Conservation (phyloP, 768 basidiomycete genomes). For the Auricularia sp. region DNA sequence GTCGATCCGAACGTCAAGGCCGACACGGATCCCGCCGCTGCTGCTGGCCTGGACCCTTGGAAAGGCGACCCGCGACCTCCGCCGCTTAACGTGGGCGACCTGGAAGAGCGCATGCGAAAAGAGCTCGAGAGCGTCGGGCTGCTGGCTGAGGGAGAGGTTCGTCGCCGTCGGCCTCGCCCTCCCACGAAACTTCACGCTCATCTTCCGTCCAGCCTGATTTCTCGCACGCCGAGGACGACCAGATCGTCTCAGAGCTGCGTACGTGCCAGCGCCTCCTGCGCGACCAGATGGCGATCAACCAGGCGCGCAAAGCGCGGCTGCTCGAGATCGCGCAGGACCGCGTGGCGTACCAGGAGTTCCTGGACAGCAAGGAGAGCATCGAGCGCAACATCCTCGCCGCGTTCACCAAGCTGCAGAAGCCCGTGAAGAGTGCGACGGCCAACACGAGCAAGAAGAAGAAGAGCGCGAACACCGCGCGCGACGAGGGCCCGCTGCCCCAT, state of each 20-base stretch:
- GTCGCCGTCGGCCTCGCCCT: background rate
- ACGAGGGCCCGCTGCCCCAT: conserved; percentile 37
- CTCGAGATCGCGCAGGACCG: conserved; percentile 72
- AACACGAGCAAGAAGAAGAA: conserved; percentile 71
- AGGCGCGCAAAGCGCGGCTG: conserved; percentile 67
- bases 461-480: conserved; percentile 14
- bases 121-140: conserved; percentile 30
- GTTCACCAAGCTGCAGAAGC: conserved; percentile 71
- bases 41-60: conserved; percentile 76
- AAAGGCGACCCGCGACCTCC: conserved; percentile 31
- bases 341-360: conserved; percentile 85
- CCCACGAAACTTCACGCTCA: conserved; percentile 2
- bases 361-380: conserved; percentile 72
- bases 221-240: conserved; percentile 79
- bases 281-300: conserved; percentile 69
- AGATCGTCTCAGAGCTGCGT: conserved; percentile 82
- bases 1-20: conserved; percentile 33
- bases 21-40: conserved; percentile 59
- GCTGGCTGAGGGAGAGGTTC: conserved; percentile 24
- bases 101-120: conserved; percentile 40
- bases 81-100: conserved; percentile 66
- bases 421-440: conserved; percentile 41
- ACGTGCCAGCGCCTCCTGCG: conserved; percentile 79
- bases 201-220: conserved; percentile 51
- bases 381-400: conserved; percentile 72